phyloP scores from a whole-genome alignment of 345 rosid species.

The Brassica incana region DNA sequence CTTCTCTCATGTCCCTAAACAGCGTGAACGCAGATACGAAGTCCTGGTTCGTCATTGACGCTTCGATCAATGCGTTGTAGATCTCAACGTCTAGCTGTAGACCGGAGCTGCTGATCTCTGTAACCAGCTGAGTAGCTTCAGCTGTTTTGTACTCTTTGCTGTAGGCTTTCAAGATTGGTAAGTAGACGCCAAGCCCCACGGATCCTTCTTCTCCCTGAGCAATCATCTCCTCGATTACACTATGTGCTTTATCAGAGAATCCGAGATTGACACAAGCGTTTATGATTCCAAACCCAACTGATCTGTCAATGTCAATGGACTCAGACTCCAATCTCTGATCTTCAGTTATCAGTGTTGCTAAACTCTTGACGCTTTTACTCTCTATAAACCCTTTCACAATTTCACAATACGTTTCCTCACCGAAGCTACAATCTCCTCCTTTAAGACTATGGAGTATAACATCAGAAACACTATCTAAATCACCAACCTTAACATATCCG shows the following conservation, averaged over 20 bases:
- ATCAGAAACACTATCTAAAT: conserved; percentile 55
- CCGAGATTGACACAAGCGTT: conserved; percentile 78
- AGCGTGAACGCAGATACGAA: conserved; percentile 82
- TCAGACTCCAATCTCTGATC: conserved; percentile 70
- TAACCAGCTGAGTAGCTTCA: conserved; percentile 88
- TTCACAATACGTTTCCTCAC: conserved; percentile 59
- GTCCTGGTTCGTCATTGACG: conserved; percentile 91
- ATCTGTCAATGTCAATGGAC: conserved; percentile 39
- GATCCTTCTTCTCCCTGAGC: conserved; percentile 55
- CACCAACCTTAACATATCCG: conserved; percentile 63
- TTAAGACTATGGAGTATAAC: conserved; percentile 48
- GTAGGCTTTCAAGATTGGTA: conserved; percentile 83
- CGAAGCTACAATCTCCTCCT: conserved; percentile 41
- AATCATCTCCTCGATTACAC: conserved; percentile 77
- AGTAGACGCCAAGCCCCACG: conserved; percentile 73
- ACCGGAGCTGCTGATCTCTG: conserved; percentile 69
- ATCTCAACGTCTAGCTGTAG: conserved; percentile 63
- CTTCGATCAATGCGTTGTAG: conserved; percentile 71
- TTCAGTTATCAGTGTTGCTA: conserved; percentile 66
- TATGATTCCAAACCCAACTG: conserved; percentile 71
- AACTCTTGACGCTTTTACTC: conserved; percentile 57
- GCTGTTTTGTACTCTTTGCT: conserved; percentile 79
- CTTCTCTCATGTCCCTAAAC: conserved; percentile 90
- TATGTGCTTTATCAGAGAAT: conserved; percentile 78
- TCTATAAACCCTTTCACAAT: conserved; percentile 69